These are phyloP conservation scores for Eimeria brunetti DNA, from an alignment of 169 alveolate genomes.

Conservation along the genomic window DNA sequence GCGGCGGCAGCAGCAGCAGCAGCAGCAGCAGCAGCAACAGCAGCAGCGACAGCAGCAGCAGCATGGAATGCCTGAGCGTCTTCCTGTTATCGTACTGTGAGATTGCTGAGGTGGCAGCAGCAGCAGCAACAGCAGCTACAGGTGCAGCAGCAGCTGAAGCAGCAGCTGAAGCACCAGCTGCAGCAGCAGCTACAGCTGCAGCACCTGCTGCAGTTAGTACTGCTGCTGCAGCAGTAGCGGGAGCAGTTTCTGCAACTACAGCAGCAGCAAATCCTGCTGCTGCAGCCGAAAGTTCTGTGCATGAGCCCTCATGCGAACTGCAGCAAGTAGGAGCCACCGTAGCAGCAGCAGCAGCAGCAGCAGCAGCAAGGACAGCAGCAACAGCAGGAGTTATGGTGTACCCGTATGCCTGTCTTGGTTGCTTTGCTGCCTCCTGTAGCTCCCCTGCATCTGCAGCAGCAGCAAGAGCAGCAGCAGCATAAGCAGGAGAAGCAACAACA, in stretches of 20 bases:
- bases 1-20: constrained; percentile 54
- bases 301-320: background rate
- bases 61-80: background rate
- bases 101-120: background rate
- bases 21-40: constrained; percentile 34
- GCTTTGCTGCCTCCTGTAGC: background rate
- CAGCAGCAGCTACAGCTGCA: background rate
- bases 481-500: too few relatives aligned
- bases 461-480: too few relatives aligned
- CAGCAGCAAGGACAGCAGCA: background rate
- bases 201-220: too few relatives aligned
- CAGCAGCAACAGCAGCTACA: constrained; percentile 34
- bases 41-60: background rate
- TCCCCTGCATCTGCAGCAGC: too few relatives aligned
- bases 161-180: constrained; percentile 11
- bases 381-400: background rate
- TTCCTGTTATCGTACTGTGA: background rate
- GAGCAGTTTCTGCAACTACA: background rate
- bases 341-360: constrained; percentile 31
- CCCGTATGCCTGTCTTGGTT: background rate
- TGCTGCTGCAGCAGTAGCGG: background rate
- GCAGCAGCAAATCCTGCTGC: background rate
- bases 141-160: constrained; percentile 9
- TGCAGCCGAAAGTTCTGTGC: background rate
- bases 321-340: constrained; percentile 15